Base-by-base conservation (phyloP, 768 basidiomycete species). In the Agrocybe praecox region DNA sequence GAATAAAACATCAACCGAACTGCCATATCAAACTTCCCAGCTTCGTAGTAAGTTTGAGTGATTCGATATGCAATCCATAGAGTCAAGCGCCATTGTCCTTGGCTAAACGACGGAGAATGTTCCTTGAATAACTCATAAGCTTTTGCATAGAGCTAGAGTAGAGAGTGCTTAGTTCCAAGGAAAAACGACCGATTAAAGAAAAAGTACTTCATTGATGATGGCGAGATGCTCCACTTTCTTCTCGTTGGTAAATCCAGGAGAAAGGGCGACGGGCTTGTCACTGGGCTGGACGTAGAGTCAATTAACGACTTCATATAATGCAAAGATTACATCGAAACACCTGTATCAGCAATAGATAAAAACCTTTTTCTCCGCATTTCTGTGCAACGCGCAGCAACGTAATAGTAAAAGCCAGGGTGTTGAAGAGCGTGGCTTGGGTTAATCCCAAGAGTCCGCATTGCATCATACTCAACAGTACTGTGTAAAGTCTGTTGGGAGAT, bases 121-220 rank as follows among this genome's bases (percentile, higher is more conserved):
- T 85, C 88, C 75, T 96, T 98, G 78, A 97, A 94, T 11, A 94
- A 69, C 62, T 96, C 93, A 71, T 99, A 98, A 1, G 97, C 81
- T 66, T 96, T 94, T 7, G 94, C 97, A 67, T 94, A 96, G 1
- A 99, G 80, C 93, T 96, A 58, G 57, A n/a, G n/a, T n/a, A n/a
- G n/a, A n/a, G 48, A 18, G 53, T 33, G 18, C 21, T 48, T 43
- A 8, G 33, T 65, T 23, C 57, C 23, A 23, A 15, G 21, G 18
- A 44, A 3, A 12, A 26, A 9, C 14, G 2, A 22, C 21, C 1
- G n/a, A 10, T 32, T 22, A 48, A 21, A 11, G 36, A 18, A n/a
- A n/a, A 46, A 74, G 46, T 53, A 90, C 94, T 81, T 99, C 96
- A 26, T 96, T 75, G 42, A 92, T 84, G 34, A 96, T 76, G 1